phyloP scores from a whole-genome alignment of 805 yeast genomes.

The Ogataea nakhonphanomensis region DNA sequence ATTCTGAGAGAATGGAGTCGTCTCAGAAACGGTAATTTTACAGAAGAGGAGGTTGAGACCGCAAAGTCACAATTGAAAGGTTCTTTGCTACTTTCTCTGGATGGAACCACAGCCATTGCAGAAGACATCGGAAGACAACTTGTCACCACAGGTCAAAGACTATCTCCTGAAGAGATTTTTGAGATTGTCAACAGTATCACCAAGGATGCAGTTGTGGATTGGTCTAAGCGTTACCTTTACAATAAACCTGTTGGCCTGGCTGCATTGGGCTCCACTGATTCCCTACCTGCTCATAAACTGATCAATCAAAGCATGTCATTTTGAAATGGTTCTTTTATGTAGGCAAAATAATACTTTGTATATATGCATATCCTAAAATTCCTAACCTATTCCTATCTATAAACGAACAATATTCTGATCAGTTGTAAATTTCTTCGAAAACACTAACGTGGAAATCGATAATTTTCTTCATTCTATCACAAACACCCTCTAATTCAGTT shows the following conservation, averaged over 20 bases:
- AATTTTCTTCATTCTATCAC: conserved; percentile 59
- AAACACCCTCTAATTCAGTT: conserved; percentile 56
- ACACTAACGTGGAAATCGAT: conserved; percentile 81
- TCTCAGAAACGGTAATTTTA: conserved; percentile 69
- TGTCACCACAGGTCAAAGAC: conserved; percentile 84
- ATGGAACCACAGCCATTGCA: conserved; percentile 93
- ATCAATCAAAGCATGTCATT: conserved; percentile 38
- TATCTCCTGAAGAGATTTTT: conserved; percentile 72
- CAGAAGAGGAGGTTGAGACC: conserved; percentile 84
- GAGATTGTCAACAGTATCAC: conserved; percentile 73
- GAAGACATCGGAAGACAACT: conserved; percentile 98
- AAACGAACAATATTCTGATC: conserved; percentile 7
- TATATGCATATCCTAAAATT: conserved; percentile 8
- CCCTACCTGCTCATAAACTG: conserved; percentile 65
- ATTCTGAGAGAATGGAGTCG: conserved; percentile 87
- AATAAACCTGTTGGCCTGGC: conserved; percentile 84
- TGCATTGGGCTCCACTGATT: conserved; percentile 79
- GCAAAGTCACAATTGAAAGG: conserved; percentile 96
- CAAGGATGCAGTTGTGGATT: conserved; percentile 72
- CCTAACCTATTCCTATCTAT: conserved; percentile 10
- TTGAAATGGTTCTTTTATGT: background rate
- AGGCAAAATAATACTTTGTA: background rate
- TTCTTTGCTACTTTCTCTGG: conserved; percentile 80
- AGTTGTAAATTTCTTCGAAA: conserved; percentile 63
- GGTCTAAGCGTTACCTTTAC: conserved; percentile 82